These are phyloP conservation scores for Mycosphaerella arachidis DNA, from an alignment of 2,329 filamentous ascomycete species.

Conservation along the genomic window DNA sequence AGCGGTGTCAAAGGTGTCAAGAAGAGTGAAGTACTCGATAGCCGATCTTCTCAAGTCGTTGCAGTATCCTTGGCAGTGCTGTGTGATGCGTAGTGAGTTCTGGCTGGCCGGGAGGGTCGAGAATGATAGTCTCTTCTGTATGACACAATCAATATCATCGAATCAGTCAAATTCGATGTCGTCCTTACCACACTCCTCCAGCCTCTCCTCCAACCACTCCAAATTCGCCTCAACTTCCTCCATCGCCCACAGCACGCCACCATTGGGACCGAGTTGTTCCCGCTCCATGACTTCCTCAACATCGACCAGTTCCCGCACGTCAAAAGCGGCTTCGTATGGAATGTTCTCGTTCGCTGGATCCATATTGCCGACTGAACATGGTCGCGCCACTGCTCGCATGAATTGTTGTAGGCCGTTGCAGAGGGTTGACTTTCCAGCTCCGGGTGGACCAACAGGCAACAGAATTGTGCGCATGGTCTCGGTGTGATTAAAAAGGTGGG, in stretches of 20 bases:
- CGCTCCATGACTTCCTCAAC: constrained; percentile 93
- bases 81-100: constrained; percentile 96
- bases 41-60: constrained; percentile 80
- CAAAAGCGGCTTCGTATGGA: constrained; percentile 81
- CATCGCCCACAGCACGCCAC: constrained; percentile 84
- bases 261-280: constrained; percentile 86
- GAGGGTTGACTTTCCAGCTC: constrained; percentile 94
- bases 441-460: constrained; percentile 66
- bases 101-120: constrained; percentile 95
- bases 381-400: constrained; percentile 88
- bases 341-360: constrained; percentile 95
- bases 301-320: constrained; percentile 83
- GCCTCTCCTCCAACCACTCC: constrained; percentile 79
- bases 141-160: neutral
- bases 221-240: constrained; percentile 93
- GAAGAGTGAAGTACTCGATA: constrained; percentile 65
- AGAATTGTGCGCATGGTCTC: constrained; percentile 25
- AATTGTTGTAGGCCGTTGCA: constrained; percentile 99
- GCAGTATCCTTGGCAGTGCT: constrained; percentile 86
- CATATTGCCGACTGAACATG: constrained; percentile 92
- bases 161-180: neutral
- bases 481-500: neutral
- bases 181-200: constrained; percentile 54
- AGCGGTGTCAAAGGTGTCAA: constrained; percentile 21
- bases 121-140: constrained; percentile 81